Base-by-base conservation (phyloP, 2,329 filamentous ascomycete genomes). In the Clonostachys rosea region DNA sequence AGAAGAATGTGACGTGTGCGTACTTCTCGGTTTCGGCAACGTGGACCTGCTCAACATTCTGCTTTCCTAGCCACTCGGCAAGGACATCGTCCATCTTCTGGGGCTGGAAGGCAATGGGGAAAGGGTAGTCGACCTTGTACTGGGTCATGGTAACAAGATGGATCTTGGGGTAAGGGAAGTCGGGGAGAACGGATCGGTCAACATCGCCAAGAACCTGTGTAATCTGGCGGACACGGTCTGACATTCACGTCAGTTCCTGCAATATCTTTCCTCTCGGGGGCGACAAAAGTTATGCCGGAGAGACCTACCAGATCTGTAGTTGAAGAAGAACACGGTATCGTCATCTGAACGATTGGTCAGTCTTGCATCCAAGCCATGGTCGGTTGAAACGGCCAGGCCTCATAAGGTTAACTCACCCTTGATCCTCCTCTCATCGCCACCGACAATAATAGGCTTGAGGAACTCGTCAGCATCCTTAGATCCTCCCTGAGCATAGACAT, bases 11-110 rank as follows among this genome's bases (percentile, higher is more conserved):
- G 54, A 99, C 94, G 74, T 99, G 94, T 35, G 94, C 94, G 69
- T 99, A 99, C 78, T 99, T 99, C 71, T 99, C 94, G 3, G 94
- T 99, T 80, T 99, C 94, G 48, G 94, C 94, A 57, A 97, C 82
- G 75, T 99, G 94, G 57, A 92, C 94, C 73, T 99, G 94, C 75
- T 91, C 86, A 52, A 95, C 78, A 41, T 81, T 82, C 70, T 97
- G 87, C 76, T 92, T 94, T 59, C 86, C 84, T 18, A 99, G 80
- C 84, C 91, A 97, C 75, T 99, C 94, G 18, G 94, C 94, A 44
- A 99, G 83, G n/a, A 99, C 94, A 59, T 99, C 95, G 66, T 86
- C 89, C 94, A 99, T 99, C 65, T 84, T 83, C 73, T 97, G 92
- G 10, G 94, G 94, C 56, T 90, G 81, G 72, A 96, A 99, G 54